Conservation (phyloP, 1,284 basidiomycete species). For the Golubevia sp. region DNA sequence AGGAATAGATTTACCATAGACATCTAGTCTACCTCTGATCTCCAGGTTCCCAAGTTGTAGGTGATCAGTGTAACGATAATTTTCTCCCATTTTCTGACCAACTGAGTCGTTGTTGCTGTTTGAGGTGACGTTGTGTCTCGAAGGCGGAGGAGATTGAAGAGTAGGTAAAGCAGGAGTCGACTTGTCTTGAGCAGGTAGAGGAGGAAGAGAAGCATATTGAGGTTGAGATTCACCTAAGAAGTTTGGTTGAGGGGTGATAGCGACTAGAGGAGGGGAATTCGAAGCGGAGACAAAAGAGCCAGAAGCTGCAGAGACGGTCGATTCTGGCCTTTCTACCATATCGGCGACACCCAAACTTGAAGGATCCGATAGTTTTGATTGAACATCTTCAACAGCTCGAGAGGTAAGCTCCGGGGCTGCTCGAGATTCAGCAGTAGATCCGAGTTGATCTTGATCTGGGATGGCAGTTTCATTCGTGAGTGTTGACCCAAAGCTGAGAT, state of each 20-base stretch:
- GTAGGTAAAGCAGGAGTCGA: background rate
- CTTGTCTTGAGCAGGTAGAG: background rate
- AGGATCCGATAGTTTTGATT: background rate
- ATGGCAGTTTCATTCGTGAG: background rate
- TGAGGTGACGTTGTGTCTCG: background rate
- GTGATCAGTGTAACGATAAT: constrained; percentile 6
- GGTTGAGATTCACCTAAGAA: no score
- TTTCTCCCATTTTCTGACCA: background rate
- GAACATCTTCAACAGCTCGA: background rate
- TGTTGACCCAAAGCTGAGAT: constrained; percentile 30
- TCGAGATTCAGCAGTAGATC: background rate
- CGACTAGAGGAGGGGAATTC: background rate
- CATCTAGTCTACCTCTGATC: constrained; percentile 11
- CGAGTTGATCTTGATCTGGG: background rate
- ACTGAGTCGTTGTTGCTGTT: background rate
- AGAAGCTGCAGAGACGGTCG: background rate
- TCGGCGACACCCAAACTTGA: no score
- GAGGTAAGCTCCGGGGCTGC: background rate
- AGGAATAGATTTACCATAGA: constrained; percentile 38
- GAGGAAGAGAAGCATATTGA: background rate
- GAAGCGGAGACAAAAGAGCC: background rate
- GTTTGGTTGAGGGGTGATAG: background rate
- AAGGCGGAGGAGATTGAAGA: constrained; percentile 1
- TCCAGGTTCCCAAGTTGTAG: background rate
- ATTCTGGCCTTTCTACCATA: background rate